Evolutionary conservation across 352 stramenopile species (phyloP), one percentile per base, ranked within the genome.

Genomic region (Pythium dissotocum): DNA sequence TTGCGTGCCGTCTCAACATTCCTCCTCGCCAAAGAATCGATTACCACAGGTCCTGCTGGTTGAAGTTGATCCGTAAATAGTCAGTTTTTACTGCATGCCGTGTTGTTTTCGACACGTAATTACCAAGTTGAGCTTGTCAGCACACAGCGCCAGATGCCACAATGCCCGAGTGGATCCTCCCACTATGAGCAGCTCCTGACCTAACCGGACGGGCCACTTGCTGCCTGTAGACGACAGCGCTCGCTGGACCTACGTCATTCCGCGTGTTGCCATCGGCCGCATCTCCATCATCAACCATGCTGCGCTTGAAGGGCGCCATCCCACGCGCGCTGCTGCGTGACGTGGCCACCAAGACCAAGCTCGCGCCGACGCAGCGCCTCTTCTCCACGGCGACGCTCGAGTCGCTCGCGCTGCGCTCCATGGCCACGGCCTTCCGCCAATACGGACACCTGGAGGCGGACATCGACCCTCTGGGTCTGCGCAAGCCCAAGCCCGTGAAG

Each of bases 371-470:
- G 36, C 82, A 77, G 59, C 77, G 67, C 4, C 77, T 69, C 10
- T 53, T 75, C 1, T 73, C 78, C 13, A n/a, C 74, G 5, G 59
- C 83, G 40, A 85, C 83, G 40, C 72, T 91, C 32, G 82, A 94
- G 54, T 55, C 72, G 65, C 76, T 94, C 55, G 87, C 87, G 6
- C 61, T 84, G 38, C 75, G 81, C 58, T 83, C 85, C 30, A 92
- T 95, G 85, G 80, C 77, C 62, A 79, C 67, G 10, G 74, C 82
- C 8, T 95, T 95, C 59, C 85, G 87, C 38, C 83, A 90, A 51
- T 88, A 81, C 54, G 87, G 87, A 28, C 87, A 95, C 67, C 60
- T 95, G 7, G 80, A 93, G 52, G 87, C 87, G 2, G 80, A 90
- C 48, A 67, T 93, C 14, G 85, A 95, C 24, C 87, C 87, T 4